Conservation (phyloP, 2,329 filamentous ascomycete species). For the Colletotrichum chlorophyti region DNA sequence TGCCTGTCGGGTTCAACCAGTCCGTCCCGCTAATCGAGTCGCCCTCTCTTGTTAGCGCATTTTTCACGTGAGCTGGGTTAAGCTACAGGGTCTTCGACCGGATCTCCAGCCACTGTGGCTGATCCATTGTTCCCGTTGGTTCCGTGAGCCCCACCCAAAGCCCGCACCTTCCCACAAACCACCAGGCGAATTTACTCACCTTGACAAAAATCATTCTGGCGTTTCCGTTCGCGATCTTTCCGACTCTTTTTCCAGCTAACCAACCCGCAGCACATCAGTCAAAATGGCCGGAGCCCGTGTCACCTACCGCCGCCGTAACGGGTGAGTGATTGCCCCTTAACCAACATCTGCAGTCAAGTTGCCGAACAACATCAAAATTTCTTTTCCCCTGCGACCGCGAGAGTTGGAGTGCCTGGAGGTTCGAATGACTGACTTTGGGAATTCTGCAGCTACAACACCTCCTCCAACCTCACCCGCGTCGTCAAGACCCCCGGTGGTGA, state of each 20-base stretch:
- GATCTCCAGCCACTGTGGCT: constrained; percentile 18
- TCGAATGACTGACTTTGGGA: constrained; percentile 30
- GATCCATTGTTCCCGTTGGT: too few relatives aligned
- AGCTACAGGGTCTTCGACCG: neutral
- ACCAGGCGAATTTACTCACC: too few relatives aligned
- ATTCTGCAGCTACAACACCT: constrained; percentile 87
- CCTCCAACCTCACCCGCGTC: constrained; percentile 94
- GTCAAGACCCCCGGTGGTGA: constrained; percentile 97
- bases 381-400: neutral
- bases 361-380: constrained; percentile 3
- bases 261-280: constrained; percentile 48
- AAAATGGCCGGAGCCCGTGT: constrained; percentile 67
- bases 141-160: neutral
- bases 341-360: neutral
- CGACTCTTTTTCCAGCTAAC: constrained; percentile 5
- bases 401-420: neutral
- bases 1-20: too few relatives aligned
- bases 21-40: too few relatives aligned
- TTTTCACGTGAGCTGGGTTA: constrained; percentile 15
- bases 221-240: constrained; percentile 1
- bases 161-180: neutral
- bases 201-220: too few relatives aligned
- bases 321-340: constrained; percentile 60
- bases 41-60: neutral
- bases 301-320: constrained; percentile 79